Percentiles rank a stretch among this genome's conserved stretches.
Conservation (phyloP, 768 basidiomycete genomes). For the Leccinum uliginosum region DNA sequence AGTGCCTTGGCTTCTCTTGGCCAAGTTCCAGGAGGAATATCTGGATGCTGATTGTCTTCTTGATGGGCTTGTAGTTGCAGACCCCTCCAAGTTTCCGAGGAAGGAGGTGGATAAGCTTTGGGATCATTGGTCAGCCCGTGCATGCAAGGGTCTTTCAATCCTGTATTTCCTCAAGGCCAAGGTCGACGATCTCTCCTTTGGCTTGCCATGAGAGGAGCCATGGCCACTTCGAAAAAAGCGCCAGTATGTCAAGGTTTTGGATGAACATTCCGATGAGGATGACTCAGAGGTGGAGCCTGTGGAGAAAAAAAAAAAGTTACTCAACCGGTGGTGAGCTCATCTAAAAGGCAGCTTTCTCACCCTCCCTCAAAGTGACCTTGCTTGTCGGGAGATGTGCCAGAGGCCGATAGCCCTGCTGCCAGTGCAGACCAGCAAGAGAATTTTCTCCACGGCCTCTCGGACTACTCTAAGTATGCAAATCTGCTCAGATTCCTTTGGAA, state of each 20-base stretch:
- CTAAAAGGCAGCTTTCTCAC: background rate
- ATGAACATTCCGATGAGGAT: background rate
- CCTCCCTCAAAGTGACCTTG: background rate
- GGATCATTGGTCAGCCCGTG: background rate
- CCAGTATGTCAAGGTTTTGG: background rate
- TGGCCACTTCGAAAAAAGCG: background rate
- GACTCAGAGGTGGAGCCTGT: background rate
- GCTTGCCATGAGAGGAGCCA: background rate
- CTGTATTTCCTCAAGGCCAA: background rate
- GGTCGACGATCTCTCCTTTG: background rate
- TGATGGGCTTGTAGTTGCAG: background rate
- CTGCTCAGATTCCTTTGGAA: too few relatives aligned
- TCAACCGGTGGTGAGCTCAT: background rate
- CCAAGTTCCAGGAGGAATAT: background rate
- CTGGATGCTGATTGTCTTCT: background rate
- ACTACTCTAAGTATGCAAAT: background rate
- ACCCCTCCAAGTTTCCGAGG: background rate
- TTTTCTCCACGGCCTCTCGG: background rate
- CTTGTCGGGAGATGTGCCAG: background rate
- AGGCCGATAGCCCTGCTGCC: background rate
- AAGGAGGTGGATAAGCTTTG: background rate
- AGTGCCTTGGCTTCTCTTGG: background rate
- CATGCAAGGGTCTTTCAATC: background rate
- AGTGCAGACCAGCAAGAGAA: background rate
- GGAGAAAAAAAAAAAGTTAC: background rate